Evolutionary conservation across 768 basidiomycete species (phyloP).

Genomic region (Lyophyllum decastes): DNA sequence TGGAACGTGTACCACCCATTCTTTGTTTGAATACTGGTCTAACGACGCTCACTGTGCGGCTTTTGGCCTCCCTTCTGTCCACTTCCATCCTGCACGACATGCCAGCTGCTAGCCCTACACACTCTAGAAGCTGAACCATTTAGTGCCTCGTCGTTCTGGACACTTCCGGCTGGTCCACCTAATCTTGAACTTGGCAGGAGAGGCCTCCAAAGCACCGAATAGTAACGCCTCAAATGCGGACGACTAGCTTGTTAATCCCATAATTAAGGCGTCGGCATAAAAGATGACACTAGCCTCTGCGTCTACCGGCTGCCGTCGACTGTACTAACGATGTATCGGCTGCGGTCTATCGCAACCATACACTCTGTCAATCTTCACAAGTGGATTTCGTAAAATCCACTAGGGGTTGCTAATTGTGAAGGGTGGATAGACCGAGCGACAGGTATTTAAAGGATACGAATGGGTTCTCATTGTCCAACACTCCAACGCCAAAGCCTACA

Average conservation of each 20-base stretch:
- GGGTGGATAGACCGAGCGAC: background rate
- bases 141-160: no score
- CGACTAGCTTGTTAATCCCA: no score
- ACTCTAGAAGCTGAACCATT: background rate
- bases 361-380: background rate
- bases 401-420: background rate
- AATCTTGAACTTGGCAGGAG: no score
- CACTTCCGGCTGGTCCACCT: no score
- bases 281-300: no score
- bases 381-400: background rate
- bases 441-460: background rate
- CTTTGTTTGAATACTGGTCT: background rate
- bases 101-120: background rate
- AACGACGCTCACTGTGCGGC: background rate
- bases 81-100: background rate
- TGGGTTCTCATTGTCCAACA: background rate
- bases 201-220: no score
- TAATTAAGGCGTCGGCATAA: no score
- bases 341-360: no score
- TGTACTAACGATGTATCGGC: no score
- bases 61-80: background rate
- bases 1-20: background rate
- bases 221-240: no score
- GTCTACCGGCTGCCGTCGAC: no score
- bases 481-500: background rate